Evolutionary conservation across 768 basidiomycete genomes (phyloP).

Genomic region (Gloeophyllum trabeum): DNA sequence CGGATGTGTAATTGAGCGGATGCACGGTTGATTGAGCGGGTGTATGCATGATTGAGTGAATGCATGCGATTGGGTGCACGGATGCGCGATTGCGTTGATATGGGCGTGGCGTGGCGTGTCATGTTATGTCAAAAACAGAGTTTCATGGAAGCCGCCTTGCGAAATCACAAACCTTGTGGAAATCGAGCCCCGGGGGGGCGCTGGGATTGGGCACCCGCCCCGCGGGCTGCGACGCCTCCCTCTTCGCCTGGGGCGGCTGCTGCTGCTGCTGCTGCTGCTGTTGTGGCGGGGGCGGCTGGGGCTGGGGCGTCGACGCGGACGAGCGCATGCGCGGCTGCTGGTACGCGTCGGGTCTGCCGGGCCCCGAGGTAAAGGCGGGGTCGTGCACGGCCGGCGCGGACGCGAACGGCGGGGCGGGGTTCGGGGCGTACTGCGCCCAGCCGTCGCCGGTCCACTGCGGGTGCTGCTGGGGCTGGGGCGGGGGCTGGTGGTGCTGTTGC

Average conservation of each 20-base stretch:
- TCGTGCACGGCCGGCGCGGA: conserved; percentile 3
- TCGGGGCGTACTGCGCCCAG: conserved; percentile 9
- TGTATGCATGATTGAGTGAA: too few species aligned
- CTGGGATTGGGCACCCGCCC: conserved; percentile 11
- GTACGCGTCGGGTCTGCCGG: not conserved
- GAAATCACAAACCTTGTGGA: conserved; percentile 7
- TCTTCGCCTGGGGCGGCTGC: not conserved
- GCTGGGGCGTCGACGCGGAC: not conserved
- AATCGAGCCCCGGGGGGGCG: conserved; percentile 24
- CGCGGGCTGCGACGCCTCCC: not conserved
- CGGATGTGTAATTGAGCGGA: too few species aligned
- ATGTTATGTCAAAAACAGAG: too few species aligned
- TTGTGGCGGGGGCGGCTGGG: not conserved
- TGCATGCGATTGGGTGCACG: too few species aligned
- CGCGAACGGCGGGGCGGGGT: conserved; percentile 3
- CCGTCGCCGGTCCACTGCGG: conserved; percentile 11
- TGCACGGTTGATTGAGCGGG: too few species aligned
- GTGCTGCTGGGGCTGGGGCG: conserved; percentile 10
- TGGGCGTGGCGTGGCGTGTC: too few species aligned
- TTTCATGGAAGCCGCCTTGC: too few species aligned
- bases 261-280: not conserved
- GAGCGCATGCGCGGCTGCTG: too few species aligned
- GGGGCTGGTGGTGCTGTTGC: conserved; percentile 1
- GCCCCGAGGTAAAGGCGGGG: conserved; percentile 1
- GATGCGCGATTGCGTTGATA: too few species aligned